A percentile compares a stretch with the other conserved stretches of the same genome.
These are phyloP conservation scores for Kodamaea anthophila DNA, from an alignment of 1,139 yeast genomes.

Conservation along the genomic window DNA sequence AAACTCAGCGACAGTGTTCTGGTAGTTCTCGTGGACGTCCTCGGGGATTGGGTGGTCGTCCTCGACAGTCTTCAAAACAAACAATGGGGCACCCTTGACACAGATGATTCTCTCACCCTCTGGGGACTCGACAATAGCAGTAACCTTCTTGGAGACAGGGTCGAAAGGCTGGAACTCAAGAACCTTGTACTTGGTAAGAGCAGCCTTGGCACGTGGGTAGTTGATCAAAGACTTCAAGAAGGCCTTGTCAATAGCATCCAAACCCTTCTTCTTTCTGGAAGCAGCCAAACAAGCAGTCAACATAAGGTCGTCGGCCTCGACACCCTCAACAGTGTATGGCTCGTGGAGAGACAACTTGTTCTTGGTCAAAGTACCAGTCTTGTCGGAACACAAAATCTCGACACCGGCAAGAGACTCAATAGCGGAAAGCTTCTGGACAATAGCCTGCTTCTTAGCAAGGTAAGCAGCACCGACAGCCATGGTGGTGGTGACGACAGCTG, in stretches of 20 bases:
- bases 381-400: conserved; percentile 97
- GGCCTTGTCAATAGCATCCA: conserved; percentile 97
- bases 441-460: conserved; percentile 97
- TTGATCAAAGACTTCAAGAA: conserved; percentile 82
- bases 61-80: conserved; percentile 91
- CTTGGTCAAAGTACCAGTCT: conserved; percentile 98
- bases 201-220: conserved; percentile 93
- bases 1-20: conserved; percentile 94
- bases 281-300: conserved; percentile 98
- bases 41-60: conserved; percentile 96
- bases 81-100: conserved; percentile 97
- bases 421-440: conserved; percentile 96
- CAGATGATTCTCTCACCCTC: conserved; percentile 94
- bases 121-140: conserved; percentile 91
- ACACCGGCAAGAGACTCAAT: conserved; percentile 99
- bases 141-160: conserved; percentile 96
- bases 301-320: conserved; percentile 94
- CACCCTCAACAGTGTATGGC: conserved; percentile 99
- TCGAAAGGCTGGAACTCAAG: conserved; percentile 95
- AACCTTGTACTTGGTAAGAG: conserved; percentile 92
- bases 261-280: conserved; percentile 97
- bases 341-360: conserved; percentile 94
- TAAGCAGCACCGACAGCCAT: conserved; percentile 99
- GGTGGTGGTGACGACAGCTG: conserved; percentile 98
- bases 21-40: conserved; percentile 91